Conservation (phyloP, 768 basidiomycete genomes). For the Suillus luteus region DNA sequence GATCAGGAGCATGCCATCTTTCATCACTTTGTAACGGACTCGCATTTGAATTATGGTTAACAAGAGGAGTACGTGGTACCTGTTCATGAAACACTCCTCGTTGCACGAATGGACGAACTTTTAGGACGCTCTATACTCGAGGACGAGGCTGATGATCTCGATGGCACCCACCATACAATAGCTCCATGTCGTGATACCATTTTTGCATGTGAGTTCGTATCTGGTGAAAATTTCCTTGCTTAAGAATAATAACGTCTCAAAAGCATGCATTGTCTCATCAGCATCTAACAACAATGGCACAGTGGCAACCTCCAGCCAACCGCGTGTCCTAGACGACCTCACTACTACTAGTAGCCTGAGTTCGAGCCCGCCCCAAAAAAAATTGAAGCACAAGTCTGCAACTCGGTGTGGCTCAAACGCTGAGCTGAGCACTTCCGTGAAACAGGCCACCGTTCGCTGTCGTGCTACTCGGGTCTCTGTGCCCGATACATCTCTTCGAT, state of each 20-base stretch:
- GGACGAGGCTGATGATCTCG: neutral
- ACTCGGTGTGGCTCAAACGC: neutral
- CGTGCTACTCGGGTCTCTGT: neutral
- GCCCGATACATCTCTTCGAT: neutral
- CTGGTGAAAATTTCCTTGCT: neutral
- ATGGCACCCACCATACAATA: neutral
- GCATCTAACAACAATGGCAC: neutral
- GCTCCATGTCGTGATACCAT: too few relatives aligned
- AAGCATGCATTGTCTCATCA: neutral
- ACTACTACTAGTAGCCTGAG: neutral
- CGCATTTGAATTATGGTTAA: neutral
- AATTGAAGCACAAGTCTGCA: neutral
- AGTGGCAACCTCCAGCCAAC: neutral
- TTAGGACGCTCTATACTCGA: slow-evolving; percentile 2
- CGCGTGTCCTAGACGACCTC: neutral
- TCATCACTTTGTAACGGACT: neutral
- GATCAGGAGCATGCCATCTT: slow-evolving; percentile 1
- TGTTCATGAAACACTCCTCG: neutral
- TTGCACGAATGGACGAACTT: slow-evolving; percentile 5
- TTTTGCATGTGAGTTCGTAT: slow-evolving; percentile 1
- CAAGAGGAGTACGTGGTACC: slow-evolving; percentile 4
- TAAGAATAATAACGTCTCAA: neutral
- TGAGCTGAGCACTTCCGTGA: neutral
- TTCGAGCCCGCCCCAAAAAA: slow-evolving; percentile 1
- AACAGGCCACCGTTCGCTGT: neutral